These are phyloP conservation scores for Oenanthe javanica DNA, from an alignment of 140 eudicot species.

Conservation along the genomic window DNA sequence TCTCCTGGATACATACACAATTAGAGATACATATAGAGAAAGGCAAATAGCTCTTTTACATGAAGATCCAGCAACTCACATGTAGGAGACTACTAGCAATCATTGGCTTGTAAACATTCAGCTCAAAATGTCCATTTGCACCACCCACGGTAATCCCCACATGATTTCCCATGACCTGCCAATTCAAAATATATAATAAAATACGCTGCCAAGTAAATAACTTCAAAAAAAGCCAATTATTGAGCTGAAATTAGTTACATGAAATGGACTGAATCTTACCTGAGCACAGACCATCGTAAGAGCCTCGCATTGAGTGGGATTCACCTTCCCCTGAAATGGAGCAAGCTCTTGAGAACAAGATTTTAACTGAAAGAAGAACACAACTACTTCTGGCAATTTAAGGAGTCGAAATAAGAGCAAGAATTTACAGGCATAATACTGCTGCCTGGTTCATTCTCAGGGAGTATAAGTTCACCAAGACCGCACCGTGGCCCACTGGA, in stretches of 20 bases:
- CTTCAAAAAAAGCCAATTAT: not conserved
- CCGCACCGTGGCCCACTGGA: slow-evolving; percentile 99
- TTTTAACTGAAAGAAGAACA: not conserved
- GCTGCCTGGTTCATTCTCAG: slow-evolving; percentile 99
- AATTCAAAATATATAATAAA: not conserved
- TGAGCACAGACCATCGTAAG: slow-evolving; percentile 98
- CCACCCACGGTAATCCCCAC: slow-evolving; percentile 94
- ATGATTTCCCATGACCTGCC: slow-evolving; percentile 91
- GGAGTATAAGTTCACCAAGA: slow-evolving; percentile 94
- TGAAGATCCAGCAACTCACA: slow-evolving; percentile 32
- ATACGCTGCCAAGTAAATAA: not conserved
- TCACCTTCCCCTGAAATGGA: slow-evolving; percentile 76
- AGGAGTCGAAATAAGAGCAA: not conserved
- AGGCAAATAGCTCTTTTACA: not conserved
- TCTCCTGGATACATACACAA: no score
- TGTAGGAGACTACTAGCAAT: slow-evolving; percentile 80
- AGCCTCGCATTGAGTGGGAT: slow-evolving; percentile 97
- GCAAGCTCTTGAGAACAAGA: slow-evolving; percentile 9
- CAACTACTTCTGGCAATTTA: not conserved
- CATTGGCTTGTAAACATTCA: slow-evolving; percentile 87
- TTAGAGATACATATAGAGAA: not conserved
- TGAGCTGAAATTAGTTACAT: not conserved
- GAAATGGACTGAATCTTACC: slow-evolving; percentile 32
- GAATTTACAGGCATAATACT: slow-evolving; percentile 91
- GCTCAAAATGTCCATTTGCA: slow-evolving; percentile 94